A percentile compares a stretch with the other conserved stretches of the same genome.
Conservation (phyloP, 2,329 filamentous ascomycete species). For the Fusarium cyanostomum region DNA sequence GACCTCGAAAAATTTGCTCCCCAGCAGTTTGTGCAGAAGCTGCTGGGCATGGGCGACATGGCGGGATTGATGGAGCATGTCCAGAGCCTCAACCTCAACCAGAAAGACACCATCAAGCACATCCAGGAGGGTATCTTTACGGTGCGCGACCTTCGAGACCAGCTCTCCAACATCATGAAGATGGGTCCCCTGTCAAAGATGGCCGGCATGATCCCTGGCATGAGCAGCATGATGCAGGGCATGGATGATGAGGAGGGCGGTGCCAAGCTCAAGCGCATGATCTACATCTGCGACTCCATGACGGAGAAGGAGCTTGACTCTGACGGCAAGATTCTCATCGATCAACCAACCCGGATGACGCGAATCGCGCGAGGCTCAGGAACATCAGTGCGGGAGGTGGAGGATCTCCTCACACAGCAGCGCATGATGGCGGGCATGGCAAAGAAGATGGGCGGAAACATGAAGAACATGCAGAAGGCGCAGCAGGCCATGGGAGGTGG, state of each 20-base stretch:
- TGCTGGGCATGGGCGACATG: slow-evolving; percentile 98
- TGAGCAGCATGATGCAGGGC: slow-evolving; percentile 91
- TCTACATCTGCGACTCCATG: slow-evolving; percentile 99
- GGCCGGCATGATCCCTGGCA: slow-evolving; percentile 97
- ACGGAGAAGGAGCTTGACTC: slow-evolving; percentile 94
- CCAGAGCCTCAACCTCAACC: slow-evolving; percentile 92
- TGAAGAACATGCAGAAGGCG: slow-evolving; percentile 96
- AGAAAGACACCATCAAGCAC: slow-evolving; percentile 99
- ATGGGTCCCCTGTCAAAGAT: slow-evolving; percentile 98
- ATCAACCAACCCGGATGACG: slow-evolving; percentile 92
- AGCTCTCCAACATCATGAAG: slow-evolving; percentile 98
- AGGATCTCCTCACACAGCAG: slow-evolving; percentile 97
- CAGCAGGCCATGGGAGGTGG: slow-evolving; percentile 90
- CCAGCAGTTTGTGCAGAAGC: slow-evolving; percentile 90
- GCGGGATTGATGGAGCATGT: slow-evolving; percentile 95
- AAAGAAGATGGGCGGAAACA: slow-evolving; percentile 97
- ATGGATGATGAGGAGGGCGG: slow-evolving; percentile 98
- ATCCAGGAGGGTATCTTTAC: slow-evolving; percentile 97
- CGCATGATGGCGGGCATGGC: slow-evolving; percentile 99
- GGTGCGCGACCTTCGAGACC: slow-evolving; percentile 91
- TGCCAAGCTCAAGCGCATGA: slow-evolving; percentile 94
- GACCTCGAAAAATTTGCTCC: slow-evolving; percentile 94
- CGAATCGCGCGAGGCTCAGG: slow-evolving; percentile 89
- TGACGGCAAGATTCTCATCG: slow-evolving; percentile 92
- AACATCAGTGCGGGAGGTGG: slow-evolving; percentile 90